Evolutionary conservation across 805 yeast species (phyloP), one percentile per base, ranked within the genome.

Genomic region (Candida palmyrensis): DNA sequence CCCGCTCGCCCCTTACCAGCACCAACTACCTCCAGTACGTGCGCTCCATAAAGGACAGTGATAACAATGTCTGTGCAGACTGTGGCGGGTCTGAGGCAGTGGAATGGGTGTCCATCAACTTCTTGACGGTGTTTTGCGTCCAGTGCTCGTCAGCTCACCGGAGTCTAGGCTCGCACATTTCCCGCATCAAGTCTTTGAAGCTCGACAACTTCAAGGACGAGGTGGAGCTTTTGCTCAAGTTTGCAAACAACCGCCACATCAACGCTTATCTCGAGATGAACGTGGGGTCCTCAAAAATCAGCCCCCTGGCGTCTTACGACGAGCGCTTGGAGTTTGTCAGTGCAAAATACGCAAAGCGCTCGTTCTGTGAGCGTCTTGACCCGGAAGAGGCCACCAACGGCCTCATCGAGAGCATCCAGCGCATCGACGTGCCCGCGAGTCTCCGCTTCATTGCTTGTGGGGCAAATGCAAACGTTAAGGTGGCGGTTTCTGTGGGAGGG

Each of bases 81-180:
- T 89, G 97, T 62, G 80, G 81, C 0, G 50, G 77, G 2, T 47
- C 56, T 0, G 75, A 69, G 11, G 59, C 73, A 10, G 94, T 84
- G 11, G 96, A 88, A 44, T 89, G 96, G 96, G 72, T 90, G 3
- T 84, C 96, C 0, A 66, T 86, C 38, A 88, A 83, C 47, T 56
- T 81, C 26, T 57, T 87, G 35, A 77, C 78, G 18, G 75, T 81
- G 3, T 64, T 90, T 17, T 89, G 97, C 55, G 79, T 86, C 28
- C 77, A 79, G 32, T 89, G 97, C 48, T 79, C 96, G 0, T 88
- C 95, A 0, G 78, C 80, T n/a, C 97, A 89, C 55, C 66, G 96
- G 35, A 79, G 86, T 14, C 56, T 90, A 51, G 96, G 97, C 0
- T 70, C 95, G 0, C 88, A 82, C 42, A 69, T 87, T 4, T 75